Base-by-base conservation (phyloP, 192 early-diverging fungal species). In the Podila verticillata region DNA sequence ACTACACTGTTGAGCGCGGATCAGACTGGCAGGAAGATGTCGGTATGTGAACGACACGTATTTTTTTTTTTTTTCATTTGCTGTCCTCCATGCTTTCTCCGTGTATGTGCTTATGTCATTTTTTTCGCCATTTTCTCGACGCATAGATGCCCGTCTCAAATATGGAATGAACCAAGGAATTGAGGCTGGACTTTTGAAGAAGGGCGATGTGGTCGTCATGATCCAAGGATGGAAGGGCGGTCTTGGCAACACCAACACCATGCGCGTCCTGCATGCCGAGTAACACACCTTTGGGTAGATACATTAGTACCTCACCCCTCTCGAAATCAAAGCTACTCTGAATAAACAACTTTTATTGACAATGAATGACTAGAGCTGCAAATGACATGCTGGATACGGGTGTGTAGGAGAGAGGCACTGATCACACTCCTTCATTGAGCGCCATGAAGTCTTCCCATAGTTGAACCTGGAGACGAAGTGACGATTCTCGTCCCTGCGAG, bases 221-320 rank as follows among this genome's bases (percentile, higher is more conserved):
- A 90, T 95, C 62, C 93, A 95, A 83, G 93, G 93, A 48, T 95
- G 93, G 93, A 91, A 91, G 72, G 91, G 92, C 26, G 93, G 93
- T 36, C 81, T 93, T 29, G 93, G 93, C 63, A 91, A 95, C 82
- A 93, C 93, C 65, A 95, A 95, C 82, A 93, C 93, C 51, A 87
- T 95, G 70, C 92, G 93, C 65, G 87, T 95, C 15, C 79, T 95
- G 58, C 73, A 83, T 48, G 86, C 89, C 3, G 80, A 81, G 39
- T 78, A 63, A 65, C n/a, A n/a, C n/a, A n/a, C n/a, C n/a, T n/a
- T n/a, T n/a, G n/a, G n/a, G n/a, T n/a, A n/a, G n/a, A n/a, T n/a
- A n/a, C n/a, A n/a, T n/a, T n/a, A n/a, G n/a, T n/a, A n/a, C n/a
- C n/a, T n/a, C n/a, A n/a, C n/a, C n/a, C n/a, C n/a, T n/a, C n/a